Evolutionary conservation across 2,329 filamentous ascomycete species (phyloP), one percentile per base, ranked within the genome.

Genomic region (Daldinia sp.): DNA sequence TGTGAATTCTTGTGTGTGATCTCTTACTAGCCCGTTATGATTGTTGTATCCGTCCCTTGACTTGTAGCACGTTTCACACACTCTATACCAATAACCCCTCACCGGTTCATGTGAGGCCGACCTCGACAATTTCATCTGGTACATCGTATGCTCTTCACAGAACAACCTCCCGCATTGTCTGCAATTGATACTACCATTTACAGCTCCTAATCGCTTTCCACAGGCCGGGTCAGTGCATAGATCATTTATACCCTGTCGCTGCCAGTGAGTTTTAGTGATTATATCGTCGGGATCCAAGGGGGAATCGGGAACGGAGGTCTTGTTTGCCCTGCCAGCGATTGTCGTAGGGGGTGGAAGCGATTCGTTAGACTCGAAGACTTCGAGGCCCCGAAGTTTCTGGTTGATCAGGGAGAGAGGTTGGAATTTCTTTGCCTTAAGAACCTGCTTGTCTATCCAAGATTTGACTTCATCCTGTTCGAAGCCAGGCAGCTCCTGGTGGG

Each of bases 21-120:
- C 89, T 62, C 88, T 82, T 59, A 88, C 81, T 1, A 89, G 76
- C 0, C 93, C 92, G 57, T 85, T 86, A 70, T 94, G 90, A 72
- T 99, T 94, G 74, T 96, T 97, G 78, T 99, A 99, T 3, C 95
- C 95, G 23, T 94, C 92, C 71, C 95, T 87, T 52, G 93, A 97
- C 80, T 97, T 98, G 80, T 95, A 99, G 79, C 95, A 99, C n/a
- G 95, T 98, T 80, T 99, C 95, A 75, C 95, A 99, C 1, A 98
- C 94, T 52, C 95, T 82, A 71, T 92, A 96, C 95, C 95, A 99
- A 70, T 92, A 86, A 6, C 95, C 95, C 64, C 94, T 83, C 1
- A 95, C 87, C 0, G 95, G 94, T 67, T 99, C 95, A 77, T 97
- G 93, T 61, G 89, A 86, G 3, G 95, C 95, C 27, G 93, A 90